phyloP scores from a whole-genome alignment of 257 asterid species.

The Petrea volubilis region DNA sequence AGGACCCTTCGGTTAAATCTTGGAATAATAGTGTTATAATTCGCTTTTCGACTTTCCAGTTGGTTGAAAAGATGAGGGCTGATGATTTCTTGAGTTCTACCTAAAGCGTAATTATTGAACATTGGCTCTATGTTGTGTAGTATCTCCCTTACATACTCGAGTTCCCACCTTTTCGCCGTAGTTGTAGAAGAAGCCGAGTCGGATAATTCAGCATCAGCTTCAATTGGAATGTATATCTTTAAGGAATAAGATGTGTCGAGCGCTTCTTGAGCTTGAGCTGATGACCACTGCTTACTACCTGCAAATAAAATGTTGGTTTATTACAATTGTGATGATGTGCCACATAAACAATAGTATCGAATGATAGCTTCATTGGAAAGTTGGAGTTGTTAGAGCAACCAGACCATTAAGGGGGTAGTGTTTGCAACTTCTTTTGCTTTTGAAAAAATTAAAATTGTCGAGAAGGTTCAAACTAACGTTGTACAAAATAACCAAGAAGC shows the following conservation, averaged over 20 bases:
- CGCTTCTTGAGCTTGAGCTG: constrained; percentile 56
- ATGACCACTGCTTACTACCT: constrained; percentile 70
- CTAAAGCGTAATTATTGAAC: constrained; percentile 63
- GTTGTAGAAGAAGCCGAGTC: constrained; percentile 82
- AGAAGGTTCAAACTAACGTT: too few relatives aligned
- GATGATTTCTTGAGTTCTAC: constrained; percentile 44
- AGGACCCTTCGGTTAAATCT: constrained; percentile 44
- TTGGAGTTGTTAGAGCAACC: too few relatives aligned
- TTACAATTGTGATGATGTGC: not conserved
- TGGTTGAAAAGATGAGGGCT: constrained; percentile 54
- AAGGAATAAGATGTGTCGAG: constrained; percentile 41
- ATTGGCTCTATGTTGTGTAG: constrained; percentile 48
- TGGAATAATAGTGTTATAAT: constrained; percentile 29
- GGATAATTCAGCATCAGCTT: constrained; percentile 58
- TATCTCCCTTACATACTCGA: constrained; percentile 69
- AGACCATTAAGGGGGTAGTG: too few relatives aligned
- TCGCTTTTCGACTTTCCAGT: constrained; percentile 41
- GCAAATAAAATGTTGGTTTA: constrained; percentile 19
- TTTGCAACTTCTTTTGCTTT: too few relatives aligned
- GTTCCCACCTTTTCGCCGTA: constrained; percentile 46
- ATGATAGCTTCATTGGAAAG: too few relatives aligned
- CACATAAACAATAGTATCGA: not conserved
- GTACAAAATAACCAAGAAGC: too few relatives aligned
- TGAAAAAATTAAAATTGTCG: too few relatives aligned
- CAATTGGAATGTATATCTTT: constrained; percentile 36